These are phyloP conservation scores for Boletus rufocinnamomeus DNA, from an alignment of 768 basidiomycete genomes.

Conservation along the genomic window DNA sequence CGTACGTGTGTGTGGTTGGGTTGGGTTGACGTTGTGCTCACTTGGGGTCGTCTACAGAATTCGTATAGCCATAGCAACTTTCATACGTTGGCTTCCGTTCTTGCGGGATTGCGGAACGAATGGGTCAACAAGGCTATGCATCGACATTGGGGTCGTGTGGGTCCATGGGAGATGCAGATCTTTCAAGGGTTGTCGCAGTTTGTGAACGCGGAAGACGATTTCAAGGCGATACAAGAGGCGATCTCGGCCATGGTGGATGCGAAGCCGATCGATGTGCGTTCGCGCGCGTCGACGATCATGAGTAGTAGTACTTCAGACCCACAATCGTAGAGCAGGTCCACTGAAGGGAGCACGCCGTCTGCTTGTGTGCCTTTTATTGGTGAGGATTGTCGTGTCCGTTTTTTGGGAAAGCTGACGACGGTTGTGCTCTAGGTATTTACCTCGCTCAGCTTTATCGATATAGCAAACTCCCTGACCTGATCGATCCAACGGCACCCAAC, in stretches of 20 bases:
- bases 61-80: slow-evolving; percentile 77
- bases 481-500: slow-evolving; percentile 81
- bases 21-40: background rate
- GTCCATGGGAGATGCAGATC: slow-evolving; percentile 70
- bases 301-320: slow-evolving; percentile 48
- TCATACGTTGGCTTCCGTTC: slow-evolving; percentile 75
- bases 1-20: slow-evolving; percentile 45
- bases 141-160: slow-evolving; percentile 65
- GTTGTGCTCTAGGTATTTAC: slow-evolving; percentile 61
- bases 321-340: slow-evolving; percentile 40
- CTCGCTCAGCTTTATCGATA: slow-evolving; percentile 68
- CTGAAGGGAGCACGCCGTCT: slow-evolving; percentile 46
- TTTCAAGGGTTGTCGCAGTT: slow-evolving; percentile 72
- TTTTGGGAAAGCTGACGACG: background rate
- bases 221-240: slow-evolving; percentile 69
- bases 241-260: slow-evolving; percentile 65
- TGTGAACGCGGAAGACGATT: slow-evolving; percentile 64
- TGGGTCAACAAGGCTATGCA: slow-evolving; percentile 70
- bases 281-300: slow-evolving; percentile 55
- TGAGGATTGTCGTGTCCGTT: slow-evolving; percentile 43
- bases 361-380: slow-evolving; percentile 85
- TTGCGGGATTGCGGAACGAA: slow-evolving; percentile 70
- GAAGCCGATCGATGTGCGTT: slow-evolving; percentile 56
- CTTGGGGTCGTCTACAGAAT: slow-evolving; percentile 52
- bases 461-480: slow-evolving; percentile 71